Conservation (phyloP, 2,329 filamentous ascomycete species). For the Xenoacremonium recifei region DNA sequence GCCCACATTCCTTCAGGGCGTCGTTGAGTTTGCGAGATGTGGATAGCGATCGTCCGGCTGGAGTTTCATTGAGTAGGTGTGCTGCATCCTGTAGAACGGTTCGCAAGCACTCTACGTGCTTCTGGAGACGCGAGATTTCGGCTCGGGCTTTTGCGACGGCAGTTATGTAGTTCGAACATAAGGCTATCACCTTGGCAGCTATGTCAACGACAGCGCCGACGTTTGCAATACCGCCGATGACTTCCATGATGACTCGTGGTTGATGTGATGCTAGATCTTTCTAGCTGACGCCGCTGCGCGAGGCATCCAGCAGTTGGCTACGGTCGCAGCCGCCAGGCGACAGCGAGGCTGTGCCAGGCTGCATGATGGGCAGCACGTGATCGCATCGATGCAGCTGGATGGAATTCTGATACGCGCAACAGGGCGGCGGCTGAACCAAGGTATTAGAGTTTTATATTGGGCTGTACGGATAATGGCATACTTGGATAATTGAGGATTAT, state of each 20-base stretch:
- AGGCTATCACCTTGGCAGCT: not conserved
- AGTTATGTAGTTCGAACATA: constrained; percentile 1
- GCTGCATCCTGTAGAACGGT: not conserved
- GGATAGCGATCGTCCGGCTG: not conserved
- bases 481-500: not conserved
- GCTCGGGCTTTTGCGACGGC: constrained; percentile 1
- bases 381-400: not conserved
- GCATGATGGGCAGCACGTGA: not conserved
- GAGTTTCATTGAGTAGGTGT: not conserved
- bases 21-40: not conserved
- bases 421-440: not conserved
- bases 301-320: not conserved
- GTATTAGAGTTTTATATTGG: not conserved
- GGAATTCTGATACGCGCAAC: not conserved
- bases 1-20: not conserved
- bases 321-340: not conserved
- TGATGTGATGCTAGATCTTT: not conserved
- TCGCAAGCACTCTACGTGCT: not conserved
- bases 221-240: not conserved
- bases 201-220: constrained; percentile 1
- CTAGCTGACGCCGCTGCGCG: not conserved
- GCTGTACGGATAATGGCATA: not conserved
- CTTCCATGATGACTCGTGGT: constrained; percentile 2
- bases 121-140: constrained; percentile 2
- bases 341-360: not conserved